Evolutionary conservation across 208 protist genomes (phyloP).

Genomic region (Endotrypanum monterogeii): DNA sequence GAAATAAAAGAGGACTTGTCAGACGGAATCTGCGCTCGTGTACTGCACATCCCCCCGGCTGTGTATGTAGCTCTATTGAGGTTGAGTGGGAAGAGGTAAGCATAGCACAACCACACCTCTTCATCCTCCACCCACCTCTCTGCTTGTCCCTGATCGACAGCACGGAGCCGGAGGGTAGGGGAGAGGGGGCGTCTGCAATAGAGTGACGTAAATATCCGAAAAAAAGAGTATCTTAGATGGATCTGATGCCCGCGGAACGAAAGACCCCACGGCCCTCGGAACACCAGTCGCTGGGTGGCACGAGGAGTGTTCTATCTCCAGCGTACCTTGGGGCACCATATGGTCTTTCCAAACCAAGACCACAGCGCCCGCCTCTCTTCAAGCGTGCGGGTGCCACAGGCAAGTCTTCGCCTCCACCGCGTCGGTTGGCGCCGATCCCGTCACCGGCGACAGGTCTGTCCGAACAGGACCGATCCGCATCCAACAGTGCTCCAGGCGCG

Average conservation of each 20-base stretch:
- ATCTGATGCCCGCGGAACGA: not conserved
- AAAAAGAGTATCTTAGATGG: not conserved
- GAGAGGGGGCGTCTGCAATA: too few relatives aligned
- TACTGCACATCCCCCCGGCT: too few relatives aligned
- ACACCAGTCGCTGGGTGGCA: not conserved
- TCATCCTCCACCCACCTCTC: not conserved
- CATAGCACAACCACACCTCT: not conserved
- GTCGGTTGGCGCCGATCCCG: conserved; percentile 24
- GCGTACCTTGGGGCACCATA: conserved; percentile 4
- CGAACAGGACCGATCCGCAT: not conserved
- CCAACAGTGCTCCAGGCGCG: not conserved
- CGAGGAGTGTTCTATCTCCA: not conserved
- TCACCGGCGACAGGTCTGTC: not conserved
- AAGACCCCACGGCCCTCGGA: not conserved
- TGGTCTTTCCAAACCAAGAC: conserved; percentile 7
- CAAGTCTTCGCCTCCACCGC: conserved; percentile 21
- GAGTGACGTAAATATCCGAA: too few relatives aligned
- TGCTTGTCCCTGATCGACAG: not conserved
- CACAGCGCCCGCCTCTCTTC: conserved; percentile 26
- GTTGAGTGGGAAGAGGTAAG: too few relatives aligned
- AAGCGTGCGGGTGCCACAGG: conserved; percentile 5
- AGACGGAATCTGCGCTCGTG: too few relatives aligned
- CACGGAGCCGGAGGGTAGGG: too few relatives aligned
- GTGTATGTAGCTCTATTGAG: too few relatives aligned
- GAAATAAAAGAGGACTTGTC: too few relatives aligned